Evolutionary conservation across 768 basidiomycete genomes (phyloP), one percentile per base, ranked within the genome.

Genomic region (Xerocomus brunneocitrinus): DNA sequence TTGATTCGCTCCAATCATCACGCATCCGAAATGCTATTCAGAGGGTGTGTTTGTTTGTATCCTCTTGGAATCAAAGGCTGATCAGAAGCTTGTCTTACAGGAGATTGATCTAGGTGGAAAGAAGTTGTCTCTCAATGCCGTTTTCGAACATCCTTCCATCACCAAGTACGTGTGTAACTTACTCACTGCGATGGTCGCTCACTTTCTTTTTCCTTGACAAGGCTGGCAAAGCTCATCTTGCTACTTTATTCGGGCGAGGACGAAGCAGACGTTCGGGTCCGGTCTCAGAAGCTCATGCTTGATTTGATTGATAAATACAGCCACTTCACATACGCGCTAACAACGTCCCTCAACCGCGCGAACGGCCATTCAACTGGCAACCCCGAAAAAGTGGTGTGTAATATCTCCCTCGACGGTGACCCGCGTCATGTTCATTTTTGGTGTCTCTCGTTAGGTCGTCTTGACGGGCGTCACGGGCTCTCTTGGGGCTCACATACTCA

Each of bases 401-500:
- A 22, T 16, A 7, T 4, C 3, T 16, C 14, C 2, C 3, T 5
- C 16, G 22, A 35, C 4, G 13, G 30, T 14, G 45, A 14, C 0
- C 1, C 30, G 8, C 1, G 25, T n/a, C 19, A 3, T 22, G 24
- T n/a, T 27, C 36, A 19, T 30, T 8, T 6, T 42, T 13, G 25
- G 7, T 44, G 19, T 13, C 9, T 31, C 28, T 3, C 16, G 3
- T 10, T 3, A 60, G 57, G 47, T 66, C 8, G 72, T 82, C 5
- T 67, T 82, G 34, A 81, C 80, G 0, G 81, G 80, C 4, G 76
- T 73, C 0, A 80, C 80, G 5, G 81, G 80, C 1, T 79, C 78
- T 2, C 72, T 81, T 3, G 82, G 82, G 8, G 79, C 79, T 2
- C 75, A 80, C 52, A 72, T 81, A 12, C 72, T 83, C n/a, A 67